phyloP scores from a whole-genome alignment of 768 basidiomycete species.

The Amanita subjunquillea region DNA sequence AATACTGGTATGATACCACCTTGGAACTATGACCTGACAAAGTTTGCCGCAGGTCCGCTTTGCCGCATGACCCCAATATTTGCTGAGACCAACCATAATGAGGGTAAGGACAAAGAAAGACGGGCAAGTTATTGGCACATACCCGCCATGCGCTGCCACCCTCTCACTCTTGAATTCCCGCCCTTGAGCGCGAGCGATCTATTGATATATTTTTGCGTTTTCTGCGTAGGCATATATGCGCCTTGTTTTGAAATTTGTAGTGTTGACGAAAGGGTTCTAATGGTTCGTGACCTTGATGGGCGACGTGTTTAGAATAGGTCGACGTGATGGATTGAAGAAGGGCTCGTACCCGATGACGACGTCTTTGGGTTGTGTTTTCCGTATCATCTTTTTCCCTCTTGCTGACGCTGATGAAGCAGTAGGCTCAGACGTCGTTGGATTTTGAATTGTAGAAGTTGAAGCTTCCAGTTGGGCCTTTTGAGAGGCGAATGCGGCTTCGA shows the following conservation, averaged over 20 bases:
- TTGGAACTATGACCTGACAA: background rate
- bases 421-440: background rate
- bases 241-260: background rate
- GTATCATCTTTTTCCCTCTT: background rate
- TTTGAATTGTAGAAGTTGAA: background rate
- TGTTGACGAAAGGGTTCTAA: conserved; percentile 1
- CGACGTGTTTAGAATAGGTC: background rate
- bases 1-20: too few relatives aligned
- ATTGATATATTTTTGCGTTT: background rate
- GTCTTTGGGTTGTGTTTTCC: background rate
- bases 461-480: background rate
- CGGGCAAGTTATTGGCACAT: background rate
- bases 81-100: background rate
- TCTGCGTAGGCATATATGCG: background rate
- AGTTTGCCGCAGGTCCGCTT: background rate
- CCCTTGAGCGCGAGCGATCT: background rate
- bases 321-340: background rate
- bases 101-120: background rate
- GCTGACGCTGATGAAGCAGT: too few relatives aligned
- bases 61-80: background rate
- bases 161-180: background rate
- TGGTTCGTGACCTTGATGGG: background rate
- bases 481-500: conserved; percentile 3
- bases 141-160: conserved; percentile 4
- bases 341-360: conserved; percentile 2